Conservation (phyloP, 2,329 filamentous ascomycete genomes). For the Fusarium sarcochroum region DNA sequence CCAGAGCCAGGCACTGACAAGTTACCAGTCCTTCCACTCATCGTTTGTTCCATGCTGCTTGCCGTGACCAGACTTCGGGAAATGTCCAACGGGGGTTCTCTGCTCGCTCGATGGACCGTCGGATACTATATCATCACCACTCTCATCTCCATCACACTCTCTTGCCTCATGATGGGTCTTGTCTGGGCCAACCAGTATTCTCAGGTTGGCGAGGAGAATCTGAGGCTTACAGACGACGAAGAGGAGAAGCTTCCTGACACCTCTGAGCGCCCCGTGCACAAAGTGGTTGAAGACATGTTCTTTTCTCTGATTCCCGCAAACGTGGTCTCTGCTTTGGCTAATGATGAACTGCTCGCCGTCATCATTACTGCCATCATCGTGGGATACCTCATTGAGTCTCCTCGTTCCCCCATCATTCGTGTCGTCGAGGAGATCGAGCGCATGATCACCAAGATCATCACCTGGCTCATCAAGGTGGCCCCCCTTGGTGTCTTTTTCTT, state of each 20-base stretch:
- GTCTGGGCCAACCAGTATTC: slow-evolving; percentile 64
- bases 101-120: slow-evolving; percentile 64
- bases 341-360: slow-evolving; percentile 62
- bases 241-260: slow-evolving; percentile 38
- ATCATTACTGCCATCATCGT: slow-evolving; percentile 63
- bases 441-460: slow-evolving; percentile 63
- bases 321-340: slow-evolving; percentile 61
- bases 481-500: slow-evolving; percentile 68
- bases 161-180: slow-evolving; percentile 61
- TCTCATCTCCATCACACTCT: slow-evolving; percentile 62
- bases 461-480: slow-evolving; percentile 63
- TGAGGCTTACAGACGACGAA: slow-evolving; percentile 37
- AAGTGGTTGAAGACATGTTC: slow-evolving; percentile 64
- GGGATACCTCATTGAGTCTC: slow-evolving; percentile 60
- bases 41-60: slow-evolving; percentile 66
- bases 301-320: slow-evolving; percentile 65
- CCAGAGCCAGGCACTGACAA: slow-evolving; percentile 6
- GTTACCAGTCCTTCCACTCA: slow-evolving; percentile 63
- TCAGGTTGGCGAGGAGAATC: slow-evolving; percentile 51
- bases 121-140: slow-evolving; percentile 66
- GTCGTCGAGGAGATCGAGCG: slow-evolving; percentile 63
- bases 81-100: slow-evolving; percentile 60
- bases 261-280: slow-evolving; percentile 56
- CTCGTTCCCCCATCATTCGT: slow-evolving; percentile 56
- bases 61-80: slow-evolving; percentile 63